Conservation (phyloP, 306 rosid species). For the Pterocarpus macrocarpus region DNA sequence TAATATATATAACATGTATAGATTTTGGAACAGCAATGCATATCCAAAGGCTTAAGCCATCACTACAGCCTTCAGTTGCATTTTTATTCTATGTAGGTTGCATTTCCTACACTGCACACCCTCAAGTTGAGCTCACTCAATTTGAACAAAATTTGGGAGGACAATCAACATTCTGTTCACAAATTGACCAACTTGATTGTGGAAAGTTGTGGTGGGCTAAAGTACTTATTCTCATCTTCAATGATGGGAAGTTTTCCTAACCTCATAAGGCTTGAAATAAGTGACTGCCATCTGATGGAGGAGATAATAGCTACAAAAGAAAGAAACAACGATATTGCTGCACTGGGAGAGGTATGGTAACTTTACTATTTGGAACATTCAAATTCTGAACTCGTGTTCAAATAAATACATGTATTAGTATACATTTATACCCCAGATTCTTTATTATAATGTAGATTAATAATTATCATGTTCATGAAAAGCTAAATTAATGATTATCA, state of each 20-base stretch:
- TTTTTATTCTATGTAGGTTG: background rate
- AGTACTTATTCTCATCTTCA: background rate
- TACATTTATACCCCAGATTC: no score
- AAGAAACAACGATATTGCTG: background rate
- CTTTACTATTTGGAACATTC: background rate
- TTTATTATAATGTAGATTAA: background rate
- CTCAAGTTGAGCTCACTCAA: conserved; percentile 21
- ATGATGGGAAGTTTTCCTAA: background rate
- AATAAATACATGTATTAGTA: no score
- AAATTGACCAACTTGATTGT: no score
- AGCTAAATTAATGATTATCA: no score
- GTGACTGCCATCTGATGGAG: background rate
- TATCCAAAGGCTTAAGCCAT: no score
- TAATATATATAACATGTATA: background rate
- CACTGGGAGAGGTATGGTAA: background rate
- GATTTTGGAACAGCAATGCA: background rate
- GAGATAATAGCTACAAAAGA: conserved; percentile 13
- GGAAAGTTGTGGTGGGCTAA: background rate
- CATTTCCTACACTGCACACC: conserved; percentile 27
- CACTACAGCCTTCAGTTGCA: background rate
- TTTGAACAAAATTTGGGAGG: conserved; percentile 4
- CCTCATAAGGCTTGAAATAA: conserved; percentile 11
- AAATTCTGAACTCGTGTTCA: background rate
- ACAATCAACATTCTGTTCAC: background rate
- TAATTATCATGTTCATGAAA: background rate